Evolutionary conservation across 2,329 filamentous ascomycete genomes (phyloP).

Genomic region (Diaporthe capsici): DNA sequence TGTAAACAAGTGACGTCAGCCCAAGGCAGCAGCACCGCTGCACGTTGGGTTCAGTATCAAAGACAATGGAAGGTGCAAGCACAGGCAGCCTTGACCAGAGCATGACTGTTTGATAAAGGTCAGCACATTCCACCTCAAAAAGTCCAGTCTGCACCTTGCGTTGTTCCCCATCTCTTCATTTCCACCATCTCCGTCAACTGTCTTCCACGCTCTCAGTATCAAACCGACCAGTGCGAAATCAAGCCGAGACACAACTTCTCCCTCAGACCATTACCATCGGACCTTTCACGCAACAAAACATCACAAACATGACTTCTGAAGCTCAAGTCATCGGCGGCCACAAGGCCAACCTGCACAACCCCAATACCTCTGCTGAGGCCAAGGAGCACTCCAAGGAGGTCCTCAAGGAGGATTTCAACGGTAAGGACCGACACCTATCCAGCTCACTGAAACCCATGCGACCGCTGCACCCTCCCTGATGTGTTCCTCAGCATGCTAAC

Average conservation of each 20-base stretch:
- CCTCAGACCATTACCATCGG: neutral
- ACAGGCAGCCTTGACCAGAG: neutral
- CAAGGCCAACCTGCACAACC: slow-evolving; percentile 72
- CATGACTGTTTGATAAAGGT: neutral
- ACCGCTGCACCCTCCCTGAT: too few species aligned
- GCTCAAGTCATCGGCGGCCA: slow-evolving; percentile 69
- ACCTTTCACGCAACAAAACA: neutral
- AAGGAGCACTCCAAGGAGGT: slow-evolving; percentile 69
- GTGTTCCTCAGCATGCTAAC: neutral
- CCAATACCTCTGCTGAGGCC: slow-evolving; percentile 67
- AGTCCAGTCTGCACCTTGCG: neutral
- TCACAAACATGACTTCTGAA: slow-evolving; percentile 62
- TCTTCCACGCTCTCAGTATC: neutral
- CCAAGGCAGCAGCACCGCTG: slow-evolving; percentile 19
- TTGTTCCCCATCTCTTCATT: neutral
- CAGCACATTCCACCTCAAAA: neutral
- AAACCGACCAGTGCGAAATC: neutral
- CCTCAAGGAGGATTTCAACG: slow-evolving; percentile 65
- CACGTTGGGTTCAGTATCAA: neutral
- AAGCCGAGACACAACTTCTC: neutral
- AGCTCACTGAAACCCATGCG: neutral
- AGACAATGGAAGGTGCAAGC: neutral
- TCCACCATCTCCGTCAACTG: neutral
- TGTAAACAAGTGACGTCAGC: slow-evolving; percentile 35
- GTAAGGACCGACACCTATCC: slow-evolving; percentile 52